Evolutionary conservation across 176 grass and related monocot genomes (phyloP), one percentile per base, ranked within the genome.

Genomic region (Bolboschoenus planiculmis): DNA sequence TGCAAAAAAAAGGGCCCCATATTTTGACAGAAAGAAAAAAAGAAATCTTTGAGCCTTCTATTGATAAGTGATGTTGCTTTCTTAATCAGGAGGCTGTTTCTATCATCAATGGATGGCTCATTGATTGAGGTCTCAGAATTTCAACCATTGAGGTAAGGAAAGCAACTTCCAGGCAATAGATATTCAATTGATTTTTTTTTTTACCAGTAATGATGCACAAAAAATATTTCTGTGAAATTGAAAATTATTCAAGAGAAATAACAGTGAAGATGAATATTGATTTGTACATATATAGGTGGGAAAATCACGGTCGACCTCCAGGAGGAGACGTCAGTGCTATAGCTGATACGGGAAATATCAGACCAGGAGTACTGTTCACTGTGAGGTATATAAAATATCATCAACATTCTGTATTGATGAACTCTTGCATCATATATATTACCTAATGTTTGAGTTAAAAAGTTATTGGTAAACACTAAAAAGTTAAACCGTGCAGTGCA

Each of bases 41-140:
- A 18, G 50, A 24, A 29, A 26, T 57, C 13, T 59, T 53, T 82
- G 20, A 16, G 27, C 44, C 56, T 51, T 63, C 26, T 81, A 71
- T 67, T 87, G 65, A 83, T 33, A 82, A 77, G 36, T 84, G 73
- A 79, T 53, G 70, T 60, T 86, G 31, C 79, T 73, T 85, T 84
- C 53, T 82, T 14, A 79, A 87, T 84, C 90, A 98, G 96, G 85
- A 95, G 79, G 82, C 85, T 98, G 83, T 95, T 91, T 55, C 59
- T 98, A 59, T 91, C 90, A 39, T 85, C 82, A 56, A 93, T 40
- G 50, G 88, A 91, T 59, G 89, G 92, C 0, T 85, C 87, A 26
- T 91, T 98, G 61, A 50, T 98, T 67, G 96, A 98, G 88, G 82
- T 98, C 84, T 91, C 74, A 85, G 85, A 95, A 82, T 89, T 93